A percentile compares a stretch with the other conserved stretches of the same genome.
phyloP scores from a whole-genome alignment of 345 rosid species.

The Microcos paniculata region DNA sequence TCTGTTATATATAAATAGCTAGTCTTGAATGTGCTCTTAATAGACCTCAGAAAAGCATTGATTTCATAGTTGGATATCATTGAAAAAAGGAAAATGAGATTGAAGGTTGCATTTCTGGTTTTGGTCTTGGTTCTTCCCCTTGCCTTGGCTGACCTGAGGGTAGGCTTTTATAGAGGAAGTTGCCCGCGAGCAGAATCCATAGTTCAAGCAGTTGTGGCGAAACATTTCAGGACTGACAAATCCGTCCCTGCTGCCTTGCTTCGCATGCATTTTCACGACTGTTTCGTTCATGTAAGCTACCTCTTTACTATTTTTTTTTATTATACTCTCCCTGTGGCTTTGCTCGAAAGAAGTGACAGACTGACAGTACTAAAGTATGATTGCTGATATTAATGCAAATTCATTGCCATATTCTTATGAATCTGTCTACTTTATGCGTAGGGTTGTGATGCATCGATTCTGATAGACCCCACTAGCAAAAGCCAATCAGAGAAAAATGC shows the following conservation, averaged over 20 bases:
- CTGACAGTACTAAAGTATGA: too few relatives aligned
- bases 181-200: conserved; percentile 74
- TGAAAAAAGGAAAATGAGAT: not conserved
- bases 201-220: conserved; percentile 35
- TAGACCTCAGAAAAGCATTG: too few relatives aligned
- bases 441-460: conserved; percentile 88
- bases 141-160: conserved; percentile 43
- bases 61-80: not conserved
- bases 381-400: not conserved
- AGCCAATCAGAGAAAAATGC: conserved; percentile 56
- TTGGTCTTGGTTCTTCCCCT: conserved; percentile 30
- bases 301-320: not conserved
- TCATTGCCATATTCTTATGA: not conserved
- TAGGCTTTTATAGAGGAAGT: conserved; percentile 50
- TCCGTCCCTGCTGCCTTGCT: conserved; percentile 69
- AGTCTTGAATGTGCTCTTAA: not conserved
- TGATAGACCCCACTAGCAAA: conserved; percentile 47
- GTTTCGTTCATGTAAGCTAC: conserved; percentile 59
- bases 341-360: too few relatives aligned
- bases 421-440: not conserved
- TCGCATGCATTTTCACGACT: conserved; percentile 88
- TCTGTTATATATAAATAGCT: not conserved
- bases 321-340: not conserved
- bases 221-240: conserved; percentile 34
- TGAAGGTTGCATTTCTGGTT: conserved; percentile 16